Base-by-base conservation (phyloP, 257 asterid genomes). In the Avicennia marina region DNA sequence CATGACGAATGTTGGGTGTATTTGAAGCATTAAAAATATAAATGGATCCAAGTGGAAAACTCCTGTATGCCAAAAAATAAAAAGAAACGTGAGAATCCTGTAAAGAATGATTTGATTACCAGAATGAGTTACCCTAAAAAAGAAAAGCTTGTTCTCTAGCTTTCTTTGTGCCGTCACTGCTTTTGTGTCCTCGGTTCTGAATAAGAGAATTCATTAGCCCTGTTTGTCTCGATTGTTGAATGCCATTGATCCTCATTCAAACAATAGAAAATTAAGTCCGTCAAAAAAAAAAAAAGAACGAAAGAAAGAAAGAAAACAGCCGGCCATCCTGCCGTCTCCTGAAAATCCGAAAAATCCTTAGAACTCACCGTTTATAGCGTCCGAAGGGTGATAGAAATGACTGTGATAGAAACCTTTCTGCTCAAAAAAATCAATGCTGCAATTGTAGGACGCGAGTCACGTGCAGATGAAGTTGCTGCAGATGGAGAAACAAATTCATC, bases 401-500 rank as follows among this genome's bases (percentile, higher is more conserved):
- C 53, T 15, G 56, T 63, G 9, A 47, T 75, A 20, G 74, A 73
- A 31, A 20, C 24, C 0, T 67, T 56, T 42, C 68, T 76, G 26
- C 43, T 72, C 12, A 4, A 43, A 0, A 39, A 72, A 40, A 67
- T 79, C 27, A 21, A 1, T 8, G 15, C 0, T 0, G 73, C 68
- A 1, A 65, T 69, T n/a, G n/a, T n/a, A n/a, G n/a, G n/a, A n/a
- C n/a, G n/a, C n/a, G n/a, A n/a, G n/a, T n/a, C n/a, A n/a, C n/a
- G n/a, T n/a, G n/a, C n/a, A n/a, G n/a, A n/a, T n/a, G n/a, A n/a
- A n/a, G n/a, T n/a, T n/a, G n/a, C n/a, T n/a, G n/a, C n/a, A n/a
- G n/a, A n/a, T n/a, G n/a, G n/a, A n/a, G n/a, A n/a, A n/a, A n/a
- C n/a, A n/a, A n/a, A n/a, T n/a, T n/a, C n/a, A n/a, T n/a, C n/a